These are phyloP conservation scores for Corymbia maculata DNA, from an alignment of 345 rosid species.

Conservation along the genomic window DNA sequence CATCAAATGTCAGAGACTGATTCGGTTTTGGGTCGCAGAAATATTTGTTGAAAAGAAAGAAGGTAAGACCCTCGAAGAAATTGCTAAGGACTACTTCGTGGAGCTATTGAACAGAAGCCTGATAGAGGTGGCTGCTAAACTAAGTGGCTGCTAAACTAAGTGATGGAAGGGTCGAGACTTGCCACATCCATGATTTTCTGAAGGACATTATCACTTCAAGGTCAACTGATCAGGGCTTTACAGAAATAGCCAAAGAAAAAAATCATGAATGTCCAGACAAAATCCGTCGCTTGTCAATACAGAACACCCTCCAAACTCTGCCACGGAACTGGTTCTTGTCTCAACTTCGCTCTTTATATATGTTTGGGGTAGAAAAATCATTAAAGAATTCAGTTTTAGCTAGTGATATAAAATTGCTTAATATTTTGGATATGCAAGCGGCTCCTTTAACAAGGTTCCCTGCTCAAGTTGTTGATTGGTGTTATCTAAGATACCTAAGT, in stretches of 20 bases:
- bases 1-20: conserved; percentile 1
- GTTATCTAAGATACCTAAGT: conserved; percentile 18
- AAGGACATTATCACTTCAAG: conserved; percentile 14
- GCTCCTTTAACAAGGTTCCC: conserved; percentile 22
- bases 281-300: conserved; percentile 24
- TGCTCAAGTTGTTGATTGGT: conserved; percentile 3
- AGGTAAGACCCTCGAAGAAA: conserved; percentile 30
- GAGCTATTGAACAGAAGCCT: conserved; percentile 35
- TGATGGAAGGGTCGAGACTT: conserved; percentile 13
- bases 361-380: conserved; percentile 10
- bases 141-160: too few species aligned
- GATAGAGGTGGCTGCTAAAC: conserved; percentile 12
- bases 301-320: conserved; percentile 1
- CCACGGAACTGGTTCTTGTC: conserved; percentile 3
- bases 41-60: conserved; percentile 23
- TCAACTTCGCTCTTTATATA: conserved; percentile 20
- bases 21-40: conserved; percentile 27
- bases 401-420: conserved; percentile 10
- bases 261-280: conserved; percentile 2
- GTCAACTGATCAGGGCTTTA: conserved; percentile 21
- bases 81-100: conserved; percentile 21
- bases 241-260: conserved; percentile 3
- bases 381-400: neutral
- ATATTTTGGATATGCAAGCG: conserved; percentile 24
- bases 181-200: conserved; percentile 25